Base-by-base conservation (phyloP, 2,329 filamentous ascomycete species). In the Alternaria sp. region DNA sequence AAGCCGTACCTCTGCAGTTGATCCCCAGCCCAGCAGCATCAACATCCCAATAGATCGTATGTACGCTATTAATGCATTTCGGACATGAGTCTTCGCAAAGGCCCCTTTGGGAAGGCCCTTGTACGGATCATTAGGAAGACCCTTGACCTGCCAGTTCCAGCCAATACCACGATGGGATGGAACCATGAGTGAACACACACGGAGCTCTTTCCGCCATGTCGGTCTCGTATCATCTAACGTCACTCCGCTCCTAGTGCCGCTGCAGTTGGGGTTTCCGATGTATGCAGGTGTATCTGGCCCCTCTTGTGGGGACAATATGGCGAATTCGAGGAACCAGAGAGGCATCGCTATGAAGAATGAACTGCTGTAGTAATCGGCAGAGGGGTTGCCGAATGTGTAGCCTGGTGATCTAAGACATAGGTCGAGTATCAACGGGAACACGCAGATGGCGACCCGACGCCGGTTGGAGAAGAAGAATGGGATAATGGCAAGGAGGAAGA, bases 301-400 rank as follows among this genome's bases (percentile, higher is more conserved):
- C 10, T 54, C 36, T 21, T 40, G 24, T 24, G 56, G 50, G 10
- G 40, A 41, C 24, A 60, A 21, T 13, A 58, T 40, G 2, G 51
- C 42, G 28, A 57, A 60, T 34, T 56, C 51, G 39, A 64, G 24
- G 28, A 57, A 62, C 54, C 48, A 62, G 6, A 58, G 24, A 11
- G 53, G 54, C 6, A 42, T 36, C 0, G 62, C 54, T 10, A 58
- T 48, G 39, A 58, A 56, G 14, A 41, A 45, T 1, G 45, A 52
- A 23, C n/a, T 41, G 44, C 46, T 56, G 58, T 58, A 54, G 17
- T 58, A 58, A n/a, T 60, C 21, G 17, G 33, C 28, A 28, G 60
- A 56, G 26, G 34, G 37, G 17, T 41, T 33, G 26, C 54, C 51
- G 45, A 51, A 57, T 7, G 54, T 58, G 17, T 60, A 60, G 21